A percentile compares a stretch with the other conserved stretches of the same genome.
phyloP scores from a whole-genome alignment of 352 stramenopile genomes.

The Globisporangium barbulae region DNA sequence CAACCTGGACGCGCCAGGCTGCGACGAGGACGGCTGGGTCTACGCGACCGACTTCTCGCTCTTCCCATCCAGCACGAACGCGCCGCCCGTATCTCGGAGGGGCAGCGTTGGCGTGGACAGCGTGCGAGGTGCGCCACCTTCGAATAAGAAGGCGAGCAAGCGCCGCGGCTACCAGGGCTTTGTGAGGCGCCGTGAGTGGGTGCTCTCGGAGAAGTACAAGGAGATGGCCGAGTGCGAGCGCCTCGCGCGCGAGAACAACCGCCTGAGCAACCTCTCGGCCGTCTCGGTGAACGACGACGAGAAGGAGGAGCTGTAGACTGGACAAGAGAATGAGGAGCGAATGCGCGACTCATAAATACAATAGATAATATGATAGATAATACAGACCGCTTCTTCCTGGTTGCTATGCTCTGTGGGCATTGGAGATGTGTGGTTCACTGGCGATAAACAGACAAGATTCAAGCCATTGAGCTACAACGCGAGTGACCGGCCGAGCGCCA shows the following conservation, averaged over 20 bases:
- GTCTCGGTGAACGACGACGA: slow-evolving; percentile 36
- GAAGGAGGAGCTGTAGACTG: slow-evolving; percentile 23
- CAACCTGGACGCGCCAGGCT: slow-evolving; percentile 51
- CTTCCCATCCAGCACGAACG: slow-evolving; percentile 50
- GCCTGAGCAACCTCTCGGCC: slow-evolving; percentile 36
- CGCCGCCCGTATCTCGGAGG: slow-evolving; percentile 12
- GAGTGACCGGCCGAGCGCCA: slow-evolving; percentile 60
- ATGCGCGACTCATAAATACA: not conserved
- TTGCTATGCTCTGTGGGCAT: too few relatives aligned
- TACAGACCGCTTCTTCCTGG: not conserved
- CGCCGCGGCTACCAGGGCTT: slow-evolving; percentile 55
- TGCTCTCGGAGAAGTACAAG: slow-evolving; percentile 60
- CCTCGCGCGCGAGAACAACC: slow-evolving; percentile 14
- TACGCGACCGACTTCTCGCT: slow-evolving; percentile 85
- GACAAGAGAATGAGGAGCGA: not conserved
- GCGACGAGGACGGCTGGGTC: slow-evolving; percentile 79
- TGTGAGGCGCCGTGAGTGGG: slow-evolving; percentile 71
- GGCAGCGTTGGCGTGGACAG: slow-evolving; percentile 21
- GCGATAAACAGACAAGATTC: too few relatives aligned
- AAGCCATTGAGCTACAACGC: slow-evolving; percentile 72
- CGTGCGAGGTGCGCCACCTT: slow-evolving; percentile 18
- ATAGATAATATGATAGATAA: slow-evolving; percentile 4
- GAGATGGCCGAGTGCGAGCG: slow-evolving; percentile 28
- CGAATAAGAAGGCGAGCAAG: slow-evolving; percentile 39
- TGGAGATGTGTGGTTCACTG: too few relatives aligned